A percentile compares a stretch with the other conserved stretches of the same genome.
phyloP scores from a whole-genome alignment of 2,329 filamentous ascomycete species.

The Fusarium albosuccineum region DNA sequence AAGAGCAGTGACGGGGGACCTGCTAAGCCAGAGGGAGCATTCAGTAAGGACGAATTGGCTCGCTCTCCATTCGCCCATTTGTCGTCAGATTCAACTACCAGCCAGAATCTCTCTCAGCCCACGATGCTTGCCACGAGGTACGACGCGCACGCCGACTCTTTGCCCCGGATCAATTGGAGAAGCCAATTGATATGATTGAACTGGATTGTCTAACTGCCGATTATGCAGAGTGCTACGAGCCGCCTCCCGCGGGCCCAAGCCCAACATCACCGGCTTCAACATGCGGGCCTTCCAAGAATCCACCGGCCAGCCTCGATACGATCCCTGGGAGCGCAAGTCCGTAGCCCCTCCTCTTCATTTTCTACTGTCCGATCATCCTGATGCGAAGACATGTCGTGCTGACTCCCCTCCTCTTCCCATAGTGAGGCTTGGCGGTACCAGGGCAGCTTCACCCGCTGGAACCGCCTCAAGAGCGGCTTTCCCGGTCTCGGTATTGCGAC shows the following conservation, averaged over 20 bases:
- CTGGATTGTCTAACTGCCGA: slow-evolving; percentile 30
- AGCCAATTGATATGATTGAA: slow-evolving; percentile 5
- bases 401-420: slow-evolving; percentile 31
- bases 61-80: slow-evolving; percentile 48
- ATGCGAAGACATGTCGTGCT: slow-evolving; percentile 2
- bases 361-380: not conserved
- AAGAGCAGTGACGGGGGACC: slow-evolving; percentile 25
- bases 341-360: slow-evolving; percentile 49
- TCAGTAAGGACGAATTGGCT: slow-evolving; percentile 46
- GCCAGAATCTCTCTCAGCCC: slow-evolving; percentile 40
- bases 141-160: slow-evolving; percentile 21
- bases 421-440: slow-evolving; percentile 97
- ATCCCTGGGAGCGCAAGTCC: slow-evolving; percentile 75
- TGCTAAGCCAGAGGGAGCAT: slow-evolving; percentile 9
- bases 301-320: slow-evolving; percentile 72
- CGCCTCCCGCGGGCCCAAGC: slow-evolving; percentile 65
- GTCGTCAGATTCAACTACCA: slow-evolving; percentile 47
- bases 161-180: slow-evolving; percentile 19
- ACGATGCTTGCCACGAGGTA: slow-evolving; percentile 59
- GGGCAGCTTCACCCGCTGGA: slow-evolving; percentile 87
- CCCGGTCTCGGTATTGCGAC: slow-evolving; percentile 93
- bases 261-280: slow-evolving; percentile 94
- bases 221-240: slow-evolving; percentile 61
- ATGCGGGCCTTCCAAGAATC: slow-evolving; percentile 82
- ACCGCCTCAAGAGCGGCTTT: slow-evolving; percentile 88